A percentile compares a stretch with the other conserved stretches of the same genome.
These are phyloP conservation scores for Neurospora sp. DNA, from an alignment of 495 filamentous ascomycete genomes.

Conservation along the genomic window DNA sequence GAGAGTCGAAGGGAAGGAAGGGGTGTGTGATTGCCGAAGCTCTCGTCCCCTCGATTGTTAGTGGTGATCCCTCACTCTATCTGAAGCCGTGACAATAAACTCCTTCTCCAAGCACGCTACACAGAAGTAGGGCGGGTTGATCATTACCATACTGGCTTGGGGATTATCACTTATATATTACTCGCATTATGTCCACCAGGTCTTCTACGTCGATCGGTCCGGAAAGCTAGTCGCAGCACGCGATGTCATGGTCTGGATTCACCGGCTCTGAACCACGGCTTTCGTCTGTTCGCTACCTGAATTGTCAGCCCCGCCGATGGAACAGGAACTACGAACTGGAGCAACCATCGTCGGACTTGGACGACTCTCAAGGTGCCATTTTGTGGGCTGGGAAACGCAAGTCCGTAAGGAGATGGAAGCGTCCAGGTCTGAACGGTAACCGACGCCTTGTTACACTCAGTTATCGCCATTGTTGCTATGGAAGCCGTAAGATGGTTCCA, in stretches of 20 bases:
- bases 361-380: not conserved
- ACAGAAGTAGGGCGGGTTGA: not conserved
- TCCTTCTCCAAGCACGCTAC: not conserved
- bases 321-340: not conserved
- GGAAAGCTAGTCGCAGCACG: not conserved
- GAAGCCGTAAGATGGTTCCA: not conserved
- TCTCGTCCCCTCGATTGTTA: not conserved
- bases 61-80: not conserved
- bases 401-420: not conserved
- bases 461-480: not conserved
- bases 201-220: too few species aligned
- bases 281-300: not conserved
- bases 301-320: not conserved
- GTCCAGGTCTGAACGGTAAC: not conserved
- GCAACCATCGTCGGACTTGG: not conserved
- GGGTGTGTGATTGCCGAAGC: not conserved
- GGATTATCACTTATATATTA: not conserved
- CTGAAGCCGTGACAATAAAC: not conserved
- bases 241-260: not conserved
- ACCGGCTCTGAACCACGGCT: not conserved
- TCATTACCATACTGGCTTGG: not conserved
- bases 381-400: not conserved
- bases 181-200: not conserved
- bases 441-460: not conserved
- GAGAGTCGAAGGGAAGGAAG: not conserved